Base-by-base conservation (phyloP, 2,329 filamentous ascomycete genomes). In the Pseudogymnoascus sp. region DNA sequence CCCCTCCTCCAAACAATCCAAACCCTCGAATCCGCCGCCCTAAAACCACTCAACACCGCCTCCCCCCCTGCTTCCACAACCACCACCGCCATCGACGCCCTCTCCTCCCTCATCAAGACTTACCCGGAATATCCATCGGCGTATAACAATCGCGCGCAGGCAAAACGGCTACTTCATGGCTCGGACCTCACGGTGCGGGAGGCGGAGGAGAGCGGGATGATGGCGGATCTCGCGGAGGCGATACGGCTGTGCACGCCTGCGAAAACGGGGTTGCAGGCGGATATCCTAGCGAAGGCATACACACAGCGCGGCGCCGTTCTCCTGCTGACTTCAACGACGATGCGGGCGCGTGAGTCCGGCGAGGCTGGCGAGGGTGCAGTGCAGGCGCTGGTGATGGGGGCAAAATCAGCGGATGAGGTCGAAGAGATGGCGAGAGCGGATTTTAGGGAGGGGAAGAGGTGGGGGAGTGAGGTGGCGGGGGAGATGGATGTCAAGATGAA, bases 61-160 rank as follows among this genome's bases (percentile, higher is more conserved):
- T 63, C 39, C 43, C 72, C 76, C 58, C 74, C 71, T 49, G 71
- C 74, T 1, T 71, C 68, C n/a, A 72, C 74, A 87, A 85, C 68
- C 75, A 73, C 26, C 65, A 73, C 37, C 79, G 78, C 61, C 31
- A 72, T 86, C 16, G 71, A 72, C 8, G 73, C 76, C 5, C 76
- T 92, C 4, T 23, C 19, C 14, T 78, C 80, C 31, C 77, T 91
- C 33, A 82, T 91, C 41, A 69, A 76, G 2, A 74, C 81, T 23
- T 72, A 84, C 61, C 87, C 89, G 2, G 74, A 76, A 33, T 92
- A 92, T 73, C 88, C 89, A 21, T 90, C 87, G 66, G 87, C 85
- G 5, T 82, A 84, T 63, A 89, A 91, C 72, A 92, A 93, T 73
- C 81, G 89, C 59, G 89, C 87, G 2, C 90, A 92, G 72, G 80